Base-by-base conservation (phyloP, 2,329 filamentous ascomycete species). In the Diplodia intermedia region DNA sequence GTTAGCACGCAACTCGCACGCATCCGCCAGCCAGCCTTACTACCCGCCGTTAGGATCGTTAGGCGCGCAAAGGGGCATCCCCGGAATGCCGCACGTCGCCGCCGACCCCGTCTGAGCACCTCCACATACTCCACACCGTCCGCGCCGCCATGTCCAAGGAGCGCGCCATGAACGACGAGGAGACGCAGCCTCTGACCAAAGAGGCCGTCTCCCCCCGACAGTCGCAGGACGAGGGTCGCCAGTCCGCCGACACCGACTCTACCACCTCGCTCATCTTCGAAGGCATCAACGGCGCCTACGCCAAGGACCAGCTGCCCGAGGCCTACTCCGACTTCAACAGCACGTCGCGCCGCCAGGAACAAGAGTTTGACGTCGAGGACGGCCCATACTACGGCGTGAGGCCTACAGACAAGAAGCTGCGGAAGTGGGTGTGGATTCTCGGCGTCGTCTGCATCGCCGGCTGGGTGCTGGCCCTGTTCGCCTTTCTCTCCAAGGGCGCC, bases 251-350 rank as follows among this genome's bases (percentile, higher is more conserved):
- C n/a, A 90, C 90, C 50, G 89, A 89, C n/a, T 95, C 92, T 40
- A 94, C 92, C 12, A 93, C 90, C 4, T 94, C 92, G 73, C 84
- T 95, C 15, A 88, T 95, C 66, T 91, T 95, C 76, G 91, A 95
- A 72, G 88, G 90, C 70, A 85, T 94, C 71, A 86, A 87, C 73
- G 89, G 91, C 75, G 79, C 74, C 77, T 84, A 70, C 71, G 70
- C 69, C 70, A 76, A 72, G 71, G 60, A 73, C 52, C 73, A 69
- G 20, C 71, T 73, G 29, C 71, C 72, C n/a, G 75, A 80, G 72
- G 78, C 79, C 68, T 80, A 80, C 72, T 72, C 70, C 36, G 77
- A 80, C 66, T 74, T 83, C 78, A 74, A 83, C 70, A 74, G 73
- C 66, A 77, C 79, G 65, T 70, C 71, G 56, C 79, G 82, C 55